phyloP scores from a whole-genome alignment of 2,329 filamentous ascomycete species.

The Penicillium sp. region DNA sequence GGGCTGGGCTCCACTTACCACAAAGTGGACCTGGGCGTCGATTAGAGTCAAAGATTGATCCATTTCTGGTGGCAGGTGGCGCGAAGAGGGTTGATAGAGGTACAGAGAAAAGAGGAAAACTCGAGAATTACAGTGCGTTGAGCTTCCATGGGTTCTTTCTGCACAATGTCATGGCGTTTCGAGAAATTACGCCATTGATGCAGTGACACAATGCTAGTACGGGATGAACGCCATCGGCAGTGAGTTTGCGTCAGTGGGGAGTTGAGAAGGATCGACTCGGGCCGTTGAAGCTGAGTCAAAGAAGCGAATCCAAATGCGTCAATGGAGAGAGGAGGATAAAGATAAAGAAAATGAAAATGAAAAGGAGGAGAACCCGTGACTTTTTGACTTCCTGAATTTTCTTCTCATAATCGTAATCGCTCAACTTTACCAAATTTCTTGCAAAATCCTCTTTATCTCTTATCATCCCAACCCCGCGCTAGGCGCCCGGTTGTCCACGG shows the following conservation, averaged over 20 bases:
- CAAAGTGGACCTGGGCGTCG: slow-evolving; percentile 25
- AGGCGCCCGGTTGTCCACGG: slow-evolving; percentile 24
- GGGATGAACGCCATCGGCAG: neutral
- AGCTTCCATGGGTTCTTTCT: neutral
- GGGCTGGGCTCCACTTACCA: slow-evolving; percentile 14
- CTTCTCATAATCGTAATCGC: neutral
- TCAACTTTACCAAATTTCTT: slow-evolving; percentile 23
- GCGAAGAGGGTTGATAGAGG: neutral
- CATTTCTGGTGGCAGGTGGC: slow-evolving; percentile 7
- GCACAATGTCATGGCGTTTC: slow-evolving; percentile 1
- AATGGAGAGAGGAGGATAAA: neutral
- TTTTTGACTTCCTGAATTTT: neutral
- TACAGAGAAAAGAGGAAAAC: neutral
- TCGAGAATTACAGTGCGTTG: neutral
- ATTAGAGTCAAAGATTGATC: slow-evolving; percentile 24
- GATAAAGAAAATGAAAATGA: neutral
- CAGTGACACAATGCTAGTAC: slow-evolving; percentile 5
- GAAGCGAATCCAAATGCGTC: neutral
- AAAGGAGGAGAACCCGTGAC: neutral
- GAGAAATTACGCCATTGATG: slow-evolving; percentile 22
- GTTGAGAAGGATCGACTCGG: neutral
- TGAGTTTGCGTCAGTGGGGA: slow-evolving; percentile 16
- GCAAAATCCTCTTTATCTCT: slow-evolving; percentile 35
- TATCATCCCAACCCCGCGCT: slow-evolving; percentile 33
- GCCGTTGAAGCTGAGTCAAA: neutral